Evolutionary conservation across 2,329 filamentous ascomycete genomes (phyloP), one percentile per base, ranked within the genome.

Genomic region (Penicillium sclerotiorum): DNA sequence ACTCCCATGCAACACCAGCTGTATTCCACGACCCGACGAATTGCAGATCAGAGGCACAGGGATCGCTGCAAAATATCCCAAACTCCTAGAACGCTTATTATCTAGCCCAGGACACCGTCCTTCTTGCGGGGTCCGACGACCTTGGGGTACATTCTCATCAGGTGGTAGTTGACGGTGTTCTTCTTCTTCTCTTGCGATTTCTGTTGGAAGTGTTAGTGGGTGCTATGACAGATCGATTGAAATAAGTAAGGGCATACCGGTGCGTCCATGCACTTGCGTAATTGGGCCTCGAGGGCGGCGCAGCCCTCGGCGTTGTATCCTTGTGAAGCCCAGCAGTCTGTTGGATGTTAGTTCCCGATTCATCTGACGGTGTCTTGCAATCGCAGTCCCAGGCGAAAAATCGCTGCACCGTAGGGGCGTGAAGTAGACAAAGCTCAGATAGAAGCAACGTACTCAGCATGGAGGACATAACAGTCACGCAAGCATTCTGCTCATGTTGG

Each of bases 141-240:
- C 69, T 86, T 84, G 12, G 85, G 84, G 63, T 87, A 88, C 77
- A 89, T 82, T 64, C 94, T 84, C 59, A 83, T 82, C 36, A 97
- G 78, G 70, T 96, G 92, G 79, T 92, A 92, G 76, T 97, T 97
- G 82, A 97, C 91, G 57, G 82, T 84, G 71, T 85, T 93, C 77
- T 86, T 90, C 68, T 83, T 82, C 57, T 73, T 70, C 47, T 74
- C 71, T 56, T 72, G 71, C 40, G 80, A 72, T 79, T 78, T 83
- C 84, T 86, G 67, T 54, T 50, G 48, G 33, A 18, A 46, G 53
- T 32, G 18, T 50, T 28, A 52, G 47, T 38, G 21, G 4, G 32
- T 39, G n/a, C 35, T 53, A 45, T 47, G 41, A 23, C n/a, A 8
- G 25, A 18, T n/a, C 32, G 6, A 25, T 42, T 45, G 40, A 44